Conservation (phyloP, 345 rosid genomes). For the Sonneratia alba region DNA sequence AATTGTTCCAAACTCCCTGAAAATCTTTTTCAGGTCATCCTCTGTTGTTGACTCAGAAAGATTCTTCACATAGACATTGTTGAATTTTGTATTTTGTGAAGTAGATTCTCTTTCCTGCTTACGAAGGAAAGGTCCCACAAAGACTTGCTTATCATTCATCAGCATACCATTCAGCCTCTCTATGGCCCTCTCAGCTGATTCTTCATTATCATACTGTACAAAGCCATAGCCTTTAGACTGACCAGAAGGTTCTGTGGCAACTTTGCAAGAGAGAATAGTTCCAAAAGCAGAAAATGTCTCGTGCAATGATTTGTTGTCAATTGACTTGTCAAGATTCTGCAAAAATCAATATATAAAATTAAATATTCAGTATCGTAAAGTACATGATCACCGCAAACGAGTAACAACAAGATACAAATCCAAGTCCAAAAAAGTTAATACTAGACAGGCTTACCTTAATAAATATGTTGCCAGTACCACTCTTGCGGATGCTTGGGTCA, state of each 20-base stretch:
- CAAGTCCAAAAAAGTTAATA: background rate
- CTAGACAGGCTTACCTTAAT: constrained; percentile 47
- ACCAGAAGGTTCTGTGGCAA: constrained; percentile 74
- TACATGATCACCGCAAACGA: background rate
- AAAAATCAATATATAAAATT: constrained; percentile 6
- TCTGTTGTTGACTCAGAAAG: constrained; percentile 62
- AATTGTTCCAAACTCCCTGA: constrained; percentile 69
- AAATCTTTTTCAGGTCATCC: constrained; percentile 57
- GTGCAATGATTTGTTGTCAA: constrained; percentile 84
- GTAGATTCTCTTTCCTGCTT: constrained; percentile 79
- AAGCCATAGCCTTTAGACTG: constrained; percentile 95
- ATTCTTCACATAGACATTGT: constrained; percentile 86
- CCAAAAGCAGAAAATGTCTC: constrained; percentile 83
- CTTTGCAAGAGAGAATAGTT: constrained; percentile 81
- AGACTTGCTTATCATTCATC: constrained; percentile 90
- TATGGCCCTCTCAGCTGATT: constrained; percentile 71
- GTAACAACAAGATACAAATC: background rate
- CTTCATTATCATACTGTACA: constrained; percentile 79
- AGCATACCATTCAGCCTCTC: constrained; percentile 83
- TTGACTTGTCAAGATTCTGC: constrained; percentile 81
- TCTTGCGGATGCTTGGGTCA: constrained; percentile 62
- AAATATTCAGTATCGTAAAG: background rate
- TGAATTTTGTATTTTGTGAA: constrained; percentile 43
- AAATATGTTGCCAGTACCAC: constrained; percentile 94
- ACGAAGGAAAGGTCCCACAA: constrained; percentile 86